Evolutionary conservation across 2,329 filamentous ascomycete genomes (phyloP).

Genomic region (Coniochaeta sp.): DNA sequence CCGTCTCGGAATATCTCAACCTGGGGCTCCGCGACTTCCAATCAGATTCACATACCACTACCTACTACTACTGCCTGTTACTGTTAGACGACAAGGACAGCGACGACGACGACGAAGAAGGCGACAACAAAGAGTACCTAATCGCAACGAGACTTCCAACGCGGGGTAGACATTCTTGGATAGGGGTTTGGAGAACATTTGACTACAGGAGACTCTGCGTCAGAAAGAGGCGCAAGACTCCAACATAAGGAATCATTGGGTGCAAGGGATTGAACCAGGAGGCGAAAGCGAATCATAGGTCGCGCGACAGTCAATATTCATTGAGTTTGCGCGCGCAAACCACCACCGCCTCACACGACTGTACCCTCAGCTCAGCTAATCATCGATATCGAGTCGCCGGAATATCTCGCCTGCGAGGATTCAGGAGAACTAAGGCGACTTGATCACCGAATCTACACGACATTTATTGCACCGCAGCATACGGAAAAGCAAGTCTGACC

Average conservation of each 20-base stretch:
- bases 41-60: neutral
- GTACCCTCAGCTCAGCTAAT: neutral
- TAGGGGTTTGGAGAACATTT: neutral
- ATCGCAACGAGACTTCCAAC: neutral
- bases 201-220: neutral
- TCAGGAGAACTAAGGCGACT: neutral
- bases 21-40: neutral
- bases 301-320: neutral
- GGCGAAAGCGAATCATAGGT: neutral
- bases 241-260: neutral
- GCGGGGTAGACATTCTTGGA: neutral
- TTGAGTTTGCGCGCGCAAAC: neutral
- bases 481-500: neutral
- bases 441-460: neutral
- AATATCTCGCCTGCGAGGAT: too few relatives aligned
- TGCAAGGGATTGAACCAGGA: neutral
- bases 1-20: neutral
- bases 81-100: too few relatives aligned
- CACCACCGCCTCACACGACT: neutral
- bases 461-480: neutral
- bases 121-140: too few relatives aligned
- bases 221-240: neutral
- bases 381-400: neutral
- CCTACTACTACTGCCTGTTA: too few relatives aligned
- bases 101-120: too few relatives aligned